phyloP scores from a whole-genome alignment of 1,284 basidiomycete genomes.

The Austropuccinia psidii region DNA sequence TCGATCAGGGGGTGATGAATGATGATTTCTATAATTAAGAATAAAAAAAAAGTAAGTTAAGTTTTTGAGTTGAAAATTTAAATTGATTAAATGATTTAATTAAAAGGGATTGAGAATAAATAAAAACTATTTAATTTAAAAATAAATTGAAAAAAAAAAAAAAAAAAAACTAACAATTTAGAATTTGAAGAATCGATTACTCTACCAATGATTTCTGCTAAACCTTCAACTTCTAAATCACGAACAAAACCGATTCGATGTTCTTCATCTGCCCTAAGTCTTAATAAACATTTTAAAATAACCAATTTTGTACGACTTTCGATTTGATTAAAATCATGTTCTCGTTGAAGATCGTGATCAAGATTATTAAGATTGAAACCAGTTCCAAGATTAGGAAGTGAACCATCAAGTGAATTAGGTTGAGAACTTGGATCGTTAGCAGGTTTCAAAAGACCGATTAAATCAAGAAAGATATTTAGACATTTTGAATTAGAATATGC shows the following conservation, averaged over 20 bases:
- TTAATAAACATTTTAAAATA: constrained; percentile 77
- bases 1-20: no score
- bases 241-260: constrained; percentile 69
- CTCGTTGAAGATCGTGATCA: constrained; percentile 37
- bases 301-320: constrained; percentile 58
- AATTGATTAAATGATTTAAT: no score
- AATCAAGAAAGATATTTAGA: constrained; percentile 38
- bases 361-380: constrained; percentile 37
- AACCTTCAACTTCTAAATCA: constrained; percentile 51
- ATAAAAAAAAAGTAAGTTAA: no score
- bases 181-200: constrained; percentile 15
- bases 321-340: constrained; percentile 36
- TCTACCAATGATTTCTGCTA: constrained; percentile 48
- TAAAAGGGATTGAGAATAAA: no score
- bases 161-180: no score
- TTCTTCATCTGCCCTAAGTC: constrained; percentile 80
- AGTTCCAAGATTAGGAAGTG: constrained; percentile 29
- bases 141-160: no score
- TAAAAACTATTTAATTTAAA: no score
- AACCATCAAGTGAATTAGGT: background rate
- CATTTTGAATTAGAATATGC: constrained; percentile 32
- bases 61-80: no score
- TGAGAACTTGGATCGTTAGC: constrained; percentile 5
- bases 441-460: constrained; percentile 14
- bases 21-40: no score